Conservation (phyloP, 805 yeast species). For the Lachancea fermentati region DNA sequence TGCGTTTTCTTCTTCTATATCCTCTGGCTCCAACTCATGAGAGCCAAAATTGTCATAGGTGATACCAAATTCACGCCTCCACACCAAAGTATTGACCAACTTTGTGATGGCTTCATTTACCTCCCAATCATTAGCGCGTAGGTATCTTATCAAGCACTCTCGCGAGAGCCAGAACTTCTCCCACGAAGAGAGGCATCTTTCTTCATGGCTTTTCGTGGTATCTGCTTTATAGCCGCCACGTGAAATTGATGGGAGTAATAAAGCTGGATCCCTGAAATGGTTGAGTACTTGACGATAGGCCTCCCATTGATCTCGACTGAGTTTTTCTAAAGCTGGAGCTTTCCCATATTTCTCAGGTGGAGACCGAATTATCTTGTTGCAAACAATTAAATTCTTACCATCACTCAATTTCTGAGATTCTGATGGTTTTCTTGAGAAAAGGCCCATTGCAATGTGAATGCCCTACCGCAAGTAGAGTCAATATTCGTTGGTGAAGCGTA, state of each 20-base stretch:
- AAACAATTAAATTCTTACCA: constrained; percentile 19
- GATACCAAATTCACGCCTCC: constrained; percentile 52
- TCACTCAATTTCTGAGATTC: constrained; percentile 9
- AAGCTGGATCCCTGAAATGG: constrained; percentile 17
- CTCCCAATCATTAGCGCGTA: constrained; percentile 50
- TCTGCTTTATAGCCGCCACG: constrained; percentile 4
- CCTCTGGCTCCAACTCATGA: constrained; percentile 35
- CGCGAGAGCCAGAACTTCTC: constrained; percentile 39
- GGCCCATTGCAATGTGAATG: no score
- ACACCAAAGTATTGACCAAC: constrained; percentile 42
- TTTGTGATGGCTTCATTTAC: constrained; percentile 39
- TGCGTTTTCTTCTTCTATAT: constrained; percentile 42
- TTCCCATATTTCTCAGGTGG: constrained; percentile 24
- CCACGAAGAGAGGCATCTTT: constrained; percentile 15
- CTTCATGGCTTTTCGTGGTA: constrained; percentile 2
- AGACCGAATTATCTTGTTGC: constrained; percentile 16
- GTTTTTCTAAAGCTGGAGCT: constrained; percentile 13
- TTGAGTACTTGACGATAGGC: constrained; percentile 16
- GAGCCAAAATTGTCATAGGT: constrained; percentile 33
- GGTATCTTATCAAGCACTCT: constrained; percentile 48
- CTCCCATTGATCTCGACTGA: constrained; percentile 16
- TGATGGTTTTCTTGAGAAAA: constrained; percentile 20
- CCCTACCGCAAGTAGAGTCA: no score
- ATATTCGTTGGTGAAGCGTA: no score
- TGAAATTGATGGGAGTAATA: constrained; percentile 15